phyloP scores from a whole-genome alignment of 257 asterid genomes.

The Verbascum thapsus region DNA sequence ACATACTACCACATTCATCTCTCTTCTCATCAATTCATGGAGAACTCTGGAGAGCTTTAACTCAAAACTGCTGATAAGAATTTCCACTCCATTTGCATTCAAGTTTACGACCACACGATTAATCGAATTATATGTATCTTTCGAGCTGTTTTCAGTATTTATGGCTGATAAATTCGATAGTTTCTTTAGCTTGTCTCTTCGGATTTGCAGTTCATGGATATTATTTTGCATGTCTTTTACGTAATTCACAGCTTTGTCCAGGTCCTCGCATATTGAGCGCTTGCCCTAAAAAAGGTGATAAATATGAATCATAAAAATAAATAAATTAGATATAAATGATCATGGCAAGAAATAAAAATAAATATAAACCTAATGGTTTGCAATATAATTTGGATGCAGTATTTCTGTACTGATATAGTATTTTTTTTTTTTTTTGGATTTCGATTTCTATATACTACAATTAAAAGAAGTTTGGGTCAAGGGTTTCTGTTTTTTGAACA shows the following conservation, averaged over 20 bases:
- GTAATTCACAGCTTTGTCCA: conserved; percentile 38
- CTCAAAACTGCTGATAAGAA: conserved; percentile 26
- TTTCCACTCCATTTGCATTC: conserved; percentile 31
- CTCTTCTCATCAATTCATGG: not conserved
- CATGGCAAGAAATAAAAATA: too few relatives aligned
- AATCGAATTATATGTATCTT: not conserved
- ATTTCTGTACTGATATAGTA: too few relatives aligned
- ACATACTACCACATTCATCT: conserved; percentile 30
- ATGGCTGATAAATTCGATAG: not conserved
- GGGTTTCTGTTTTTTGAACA: too few relatives aligned
- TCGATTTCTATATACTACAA: too few relatives aligned
- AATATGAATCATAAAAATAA: too few relatives aligned
- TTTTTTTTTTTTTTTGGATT: too few relatives aligned
- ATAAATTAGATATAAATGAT: not conserved
- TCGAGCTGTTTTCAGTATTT: not conserved
- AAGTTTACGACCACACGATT: conserved; percentile 16
- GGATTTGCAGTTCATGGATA: conserved; percentile 25
- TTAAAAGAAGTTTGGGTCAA: too few relatives aligned
- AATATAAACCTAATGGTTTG: too few relatives aligned
- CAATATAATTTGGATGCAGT: too few relatives aligned
- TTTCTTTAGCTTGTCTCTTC: conserved; percentile 25
- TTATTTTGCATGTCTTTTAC: conserved; percentile 32
- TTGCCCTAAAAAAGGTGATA: conserved; percentile 30
- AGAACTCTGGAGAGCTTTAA: conserved; percentile 28
- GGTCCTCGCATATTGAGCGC: conserved; percentile 35